phyloP scores from a whole-genome alignment of 2,329 filamentous ascomycete genomes.

The Cladophialophora exuberans region DNA sequence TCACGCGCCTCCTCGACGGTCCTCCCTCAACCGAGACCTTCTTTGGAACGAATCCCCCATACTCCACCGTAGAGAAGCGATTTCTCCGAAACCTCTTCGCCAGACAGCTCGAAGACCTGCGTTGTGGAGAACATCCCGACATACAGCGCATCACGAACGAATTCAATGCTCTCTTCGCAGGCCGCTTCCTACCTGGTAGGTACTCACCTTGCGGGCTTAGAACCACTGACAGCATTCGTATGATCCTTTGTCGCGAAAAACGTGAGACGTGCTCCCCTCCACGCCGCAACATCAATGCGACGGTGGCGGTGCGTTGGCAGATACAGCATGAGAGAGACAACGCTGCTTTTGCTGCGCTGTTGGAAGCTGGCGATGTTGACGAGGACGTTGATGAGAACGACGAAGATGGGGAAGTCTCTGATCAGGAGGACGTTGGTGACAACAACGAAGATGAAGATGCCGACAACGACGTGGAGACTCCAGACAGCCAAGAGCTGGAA shows the following conservation, averaged over 20 bases:
- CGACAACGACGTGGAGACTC: neutral
- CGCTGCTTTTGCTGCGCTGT: neutral
- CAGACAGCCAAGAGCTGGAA: neutral
- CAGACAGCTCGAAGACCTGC: neutral
- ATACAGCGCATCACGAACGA: neutral
- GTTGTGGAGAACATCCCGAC: too few relatives aligned
- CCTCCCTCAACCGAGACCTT: neutral
- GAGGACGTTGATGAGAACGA: neutral
- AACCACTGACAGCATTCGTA: neutral
- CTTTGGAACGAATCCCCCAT: neutral
- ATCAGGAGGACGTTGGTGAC: neutral
- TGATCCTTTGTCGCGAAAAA: neutral
- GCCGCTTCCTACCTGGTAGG: neutral
- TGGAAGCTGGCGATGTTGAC: neutral
- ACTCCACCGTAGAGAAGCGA: neutral
- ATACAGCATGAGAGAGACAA: too few relatives aligned
- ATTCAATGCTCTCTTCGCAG: neutral
- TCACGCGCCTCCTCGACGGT: neutral
- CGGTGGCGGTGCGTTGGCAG: neutral
- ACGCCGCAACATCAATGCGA: neutral
- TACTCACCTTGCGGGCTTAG: neutral
- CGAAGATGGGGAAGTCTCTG: neutral
- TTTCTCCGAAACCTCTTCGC: neutral
- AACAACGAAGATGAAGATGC: neutral
- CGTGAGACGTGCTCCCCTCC: too few relatives aligned